Evolutionary conservation across 1,284 basidiomycete species (phyloP), one percentile per base, ranked within the genome.

Genomic region (Ganoderma resinaceum): DNA sequence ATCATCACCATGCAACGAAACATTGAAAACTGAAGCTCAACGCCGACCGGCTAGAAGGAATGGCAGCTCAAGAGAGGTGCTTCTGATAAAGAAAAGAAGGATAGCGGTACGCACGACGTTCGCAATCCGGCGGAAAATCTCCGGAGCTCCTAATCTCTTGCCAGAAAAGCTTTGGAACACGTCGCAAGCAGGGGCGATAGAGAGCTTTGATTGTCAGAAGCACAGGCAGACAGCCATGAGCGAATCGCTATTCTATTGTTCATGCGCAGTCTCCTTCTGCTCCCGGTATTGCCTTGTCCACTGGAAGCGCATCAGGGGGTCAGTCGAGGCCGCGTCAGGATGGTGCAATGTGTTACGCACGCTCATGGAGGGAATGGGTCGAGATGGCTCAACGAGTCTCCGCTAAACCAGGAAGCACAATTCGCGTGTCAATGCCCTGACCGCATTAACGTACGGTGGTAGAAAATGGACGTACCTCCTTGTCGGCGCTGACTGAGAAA

Each of bases 281-380:
- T 70, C 69, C 64, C 40, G 60, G 46, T 70, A 72, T 64, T 72
- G 67, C 59, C 55, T 69, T 55, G 71, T 52, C 71, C 71, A 72
- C 71, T 72, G 57, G 7, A 60, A 23, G 29, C 35, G 38, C 18
- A 16, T 59, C 23, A 40, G n/a, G 35, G n/a, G 14, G 58, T 59
- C 58, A 60, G 52, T 55, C 52, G 14, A 14, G 29, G 5, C 58
- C 23, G 14, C 35, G 14, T 38, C 33, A 20, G 14, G 37, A 60
- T 16, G 23, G 23, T 18, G 16, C 11, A 26, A 16, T 37, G 33
- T 9, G 14, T 26, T 12, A 69, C 87, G 62, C 71, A 90, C 89
- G 80, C 82, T 78, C 89, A 89, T 89, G 1, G 89, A 90, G 59
- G 89, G 89, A 76, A 91, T 91, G 14, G 84, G 83, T 55, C 85